A percentile compares a stretch with the other conserved stretches of the same genome.
phyloP scores from a whole-genome alignment of 805 yeast genomes.

The Schwanniomyces yamadae region DNA sequence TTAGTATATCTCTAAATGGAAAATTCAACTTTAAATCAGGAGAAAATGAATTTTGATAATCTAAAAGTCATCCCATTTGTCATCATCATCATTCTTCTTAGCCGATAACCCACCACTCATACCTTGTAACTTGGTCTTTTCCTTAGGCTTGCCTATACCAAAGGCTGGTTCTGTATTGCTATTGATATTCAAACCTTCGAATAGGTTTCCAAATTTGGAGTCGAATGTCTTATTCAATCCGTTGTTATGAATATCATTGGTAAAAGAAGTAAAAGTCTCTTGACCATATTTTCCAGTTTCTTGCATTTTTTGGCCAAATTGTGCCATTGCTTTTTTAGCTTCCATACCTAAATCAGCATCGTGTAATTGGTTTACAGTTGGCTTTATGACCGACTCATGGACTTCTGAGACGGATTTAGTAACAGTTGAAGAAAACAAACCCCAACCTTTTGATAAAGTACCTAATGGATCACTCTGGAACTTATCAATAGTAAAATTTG shows the following conservation, averaged over 20 bases:
- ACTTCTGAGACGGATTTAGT: constrained; percentile 82
- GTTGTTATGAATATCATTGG: constrained; percentile 42
- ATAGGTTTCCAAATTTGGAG: constrained; percentile 50
- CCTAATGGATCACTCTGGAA: constrained; percentile 85
- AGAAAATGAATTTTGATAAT: no score
- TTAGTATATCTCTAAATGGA: constrained; percentile 1
- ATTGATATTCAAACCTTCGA: constrained; percentile 53
- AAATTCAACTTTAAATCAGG: background rate
- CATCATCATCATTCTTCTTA: constrained; percentile 45
- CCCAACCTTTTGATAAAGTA: constrained; percentile 93
- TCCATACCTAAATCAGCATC: constrained; percentile 78
- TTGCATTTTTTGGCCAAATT: constrained; percentile 91
- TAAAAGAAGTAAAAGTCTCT: constrained; percentile 61
- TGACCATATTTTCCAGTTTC: constrained; percentile 80
- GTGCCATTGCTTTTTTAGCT: constrained; percentile 91
- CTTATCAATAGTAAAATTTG: constrained; percentile 63
- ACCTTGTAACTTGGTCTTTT: constrained; percentile 58
- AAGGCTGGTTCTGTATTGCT: constrained; percentile 59
- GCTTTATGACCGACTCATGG: constrained; percentile 84
- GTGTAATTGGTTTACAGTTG: constrained; percentile 76
- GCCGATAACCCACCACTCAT: constrained; percentile 32
- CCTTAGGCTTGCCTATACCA: constrained; percentile 59
- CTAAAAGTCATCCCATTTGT: constrained; percentile 70
- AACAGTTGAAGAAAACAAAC: constrained; percentile 82
- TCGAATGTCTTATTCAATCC: constrained; percentile 44